Evolutionary conservation across 2,329 filamentous ascomycete species (phyloP).

Genomic region (Diaporthe australafricana): DNA sequence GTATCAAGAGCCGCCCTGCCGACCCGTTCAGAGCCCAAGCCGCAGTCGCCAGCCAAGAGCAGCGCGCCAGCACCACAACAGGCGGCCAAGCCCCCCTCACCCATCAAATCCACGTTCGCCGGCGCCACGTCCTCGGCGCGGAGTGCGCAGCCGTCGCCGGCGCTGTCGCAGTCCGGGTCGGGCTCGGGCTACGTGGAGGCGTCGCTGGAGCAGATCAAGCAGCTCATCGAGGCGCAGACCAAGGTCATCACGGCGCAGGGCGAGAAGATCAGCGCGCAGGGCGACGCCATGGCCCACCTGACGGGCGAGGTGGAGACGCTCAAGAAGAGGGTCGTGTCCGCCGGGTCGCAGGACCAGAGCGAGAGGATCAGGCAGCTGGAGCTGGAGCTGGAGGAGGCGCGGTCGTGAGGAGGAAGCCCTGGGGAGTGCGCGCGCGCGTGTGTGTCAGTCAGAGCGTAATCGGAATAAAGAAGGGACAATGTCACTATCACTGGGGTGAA

Average conservation of each 20-base stretch:
- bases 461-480: not conserved
- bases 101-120: conserved; percentile 45
- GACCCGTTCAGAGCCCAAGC: conserved; percentile 54
- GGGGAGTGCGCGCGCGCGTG: not conserved
- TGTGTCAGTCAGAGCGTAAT: not conserved
- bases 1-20: conserved; percentile 65
- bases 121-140: conserved; percentile 54
- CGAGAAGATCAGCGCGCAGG: conserved; percentile 75
- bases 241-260: conserved; percentile 81
- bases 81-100: conserved; percentile 45
- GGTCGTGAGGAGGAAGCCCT: conserved; percentile 58
- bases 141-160: conserved; percentile 38
- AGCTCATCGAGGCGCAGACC: conserved; percentile 80
- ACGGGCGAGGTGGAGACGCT: conserved; percentile 81
- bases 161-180: conserved; percentile 54
- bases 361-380: conserved; percentile 76
- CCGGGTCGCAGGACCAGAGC: conserved; percentile 70
- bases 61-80: conserved; percentile 44
- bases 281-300: conserved; percentile 77
- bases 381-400: conserved; percentile 73
- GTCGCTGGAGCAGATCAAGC: conserved; percentile 81
- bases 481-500: not conserved
- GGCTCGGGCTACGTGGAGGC: conserved; percentile 60
- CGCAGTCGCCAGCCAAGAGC: conserved; percentile 55
- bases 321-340: conserved; percentile 79